Percentiles rank a stretch among this genome's conserved stretches.
Evolutionary conservation across 2,329 filamentous ascomycete species (phyloP).

Genomic region (Claviceps africana): DNA sequence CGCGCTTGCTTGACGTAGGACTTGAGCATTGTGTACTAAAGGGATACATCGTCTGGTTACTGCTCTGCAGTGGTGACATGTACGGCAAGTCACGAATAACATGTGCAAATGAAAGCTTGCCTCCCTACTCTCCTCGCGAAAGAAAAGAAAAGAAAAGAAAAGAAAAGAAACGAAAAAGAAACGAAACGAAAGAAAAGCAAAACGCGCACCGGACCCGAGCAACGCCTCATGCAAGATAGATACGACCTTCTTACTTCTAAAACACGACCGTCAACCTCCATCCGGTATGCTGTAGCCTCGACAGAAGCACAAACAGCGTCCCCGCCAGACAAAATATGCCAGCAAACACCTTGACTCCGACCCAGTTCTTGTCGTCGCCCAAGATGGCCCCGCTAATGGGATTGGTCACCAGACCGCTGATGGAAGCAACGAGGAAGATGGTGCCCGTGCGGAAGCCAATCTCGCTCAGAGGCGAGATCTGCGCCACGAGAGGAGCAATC

Average conservation of each 20-base stretch:
- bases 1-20: neutral
- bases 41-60: too few relatives aligned
- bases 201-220: neutral
- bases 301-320: conserved; percentile 12
- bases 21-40: neutral
- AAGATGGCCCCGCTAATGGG: conserved; percentile 40
- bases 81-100: too few relatives aligned
- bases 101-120: neutral
- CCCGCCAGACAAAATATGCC: conserved; percentile 19
- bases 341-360: conserved; percentile 23
- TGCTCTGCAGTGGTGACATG: too few relatives aligned
- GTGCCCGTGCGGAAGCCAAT: conserved; percentile 21
- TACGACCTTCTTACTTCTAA: conserved; percentile 4
- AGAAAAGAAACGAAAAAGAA: neutral
- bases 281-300: conserved; percentile 15
- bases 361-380: conserved; percentile 14
- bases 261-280: conserved; percentile 13
- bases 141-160: neutral
- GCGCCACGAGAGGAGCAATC: conserved; percentile 24
- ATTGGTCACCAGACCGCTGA: conserved; percentile 42
- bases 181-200: too few relatives aligned
- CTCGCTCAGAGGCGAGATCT: conserved; percentile 28
- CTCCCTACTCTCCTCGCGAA: neutral
- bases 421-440: conserved; percentile 36
- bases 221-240: neutral